Percentiles rank a stretch among this genome's conserved stretches.
Conservation (phyloP, 75 land plant species). For the Pinus albicaulis region DNA sequence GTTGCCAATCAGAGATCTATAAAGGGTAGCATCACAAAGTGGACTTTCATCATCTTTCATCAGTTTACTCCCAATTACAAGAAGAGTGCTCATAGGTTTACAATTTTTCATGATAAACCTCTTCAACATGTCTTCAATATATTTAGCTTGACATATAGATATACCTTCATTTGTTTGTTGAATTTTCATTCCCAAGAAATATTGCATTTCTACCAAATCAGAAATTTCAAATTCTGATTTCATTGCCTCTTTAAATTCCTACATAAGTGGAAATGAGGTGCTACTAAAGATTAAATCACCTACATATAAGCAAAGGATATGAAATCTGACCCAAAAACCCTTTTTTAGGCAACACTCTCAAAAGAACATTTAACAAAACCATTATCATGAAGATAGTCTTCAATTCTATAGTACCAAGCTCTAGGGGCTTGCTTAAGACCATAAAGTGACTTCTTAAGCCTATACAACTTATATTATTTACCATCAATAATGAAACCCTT, state of each 20-base stretch:
- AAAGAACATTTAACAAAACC: no score
- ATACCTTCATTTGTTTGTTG: neutral
- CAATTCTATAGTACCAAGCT: constrained; percentile 15
- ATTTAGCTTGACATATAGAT: constrained; percentile 10
- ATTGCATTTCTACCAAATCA: constrained; percentile 14
- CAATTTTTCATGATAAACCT: neutral
- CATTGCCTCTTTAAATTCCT: neutral
- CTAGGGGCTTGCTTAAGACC: constrained; percentile 25
- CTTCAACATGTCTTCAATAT: neutral
- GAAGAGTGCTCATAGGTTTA: neutral
- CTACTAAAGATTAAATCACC: constrained; percentile 17
- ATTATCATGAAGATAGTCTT: neutral
- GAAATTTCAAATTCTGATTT: constrained; percentile 6
- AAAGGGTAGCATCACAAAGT: constrained; percentile 8
- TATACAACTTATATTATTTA: constrained; percentile 6
- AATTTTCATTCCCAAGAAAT: constrained; percentile 17
- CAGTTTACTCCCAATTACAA: neutral
- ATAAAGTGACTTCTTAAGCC: no score
- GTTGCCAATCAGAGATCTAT: constrained; percentile 5
- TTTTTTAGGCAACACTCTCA: constrained; percentile 9
- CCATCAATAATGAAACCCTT: constrained; percentile 9
- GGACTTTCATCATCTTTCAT: neutral
- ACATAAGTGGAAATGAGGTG: neutral
- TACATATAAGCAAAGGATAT: constrained; percentile 17
- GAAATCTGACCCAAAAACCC: neutral